phyloP scores from a whole-genome alignment of 1,284 basidiomycete species.

The Jaminaea rosea region DNA sequence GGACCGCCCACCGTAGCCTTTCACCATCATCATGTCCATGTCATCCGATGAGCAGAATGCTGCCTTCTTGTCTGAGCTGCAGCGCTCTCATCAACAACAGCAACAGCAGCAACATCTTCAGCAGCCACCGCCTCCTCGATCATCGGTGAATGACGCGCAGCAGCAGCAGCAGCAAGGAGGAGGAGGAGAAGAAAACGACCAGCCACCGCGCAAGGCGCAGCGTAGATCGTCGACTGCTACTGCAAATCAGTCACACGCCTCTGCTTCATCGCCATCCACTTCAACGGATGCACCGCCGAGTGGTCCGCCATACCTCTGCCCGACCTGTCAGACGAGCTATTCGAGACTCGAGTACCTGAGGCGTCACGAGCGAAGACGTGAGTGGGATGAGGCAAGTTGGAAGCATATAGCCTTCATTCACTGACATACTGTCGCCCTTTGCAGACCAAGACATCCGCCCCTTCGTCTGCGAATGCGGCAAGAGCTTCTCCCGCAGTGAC shows the following conservation, averaged over 20 bases:
- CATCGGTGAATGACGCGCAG: no score
- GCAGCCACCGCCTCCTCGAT: no score
- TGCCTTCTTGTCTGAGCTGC: not conserved
- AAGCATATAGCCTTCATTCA: not conserved
- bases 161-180: not conserved
- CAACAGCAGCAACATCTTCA: not conserved
- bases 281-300: not conserved
- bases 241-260: not conserved
- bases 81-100: not conserved
- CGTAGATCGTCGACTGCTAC: not conserved
- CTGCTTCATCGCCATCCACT: not conserved
- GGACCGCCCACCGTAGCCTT: no score
- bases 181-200: not conserved
- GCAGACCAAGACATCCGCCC: conserved; percentile 42
- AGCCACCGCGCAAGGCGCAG: not conserved
- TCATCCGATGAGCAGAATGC: no score
- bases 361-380: conserved; percentile 41
- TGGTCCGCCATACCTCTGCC: conserved; percentile 42
- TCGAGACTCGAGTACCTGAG: conserved; percentile 44
- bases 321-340: conserved; percentile 43
- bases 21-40: no score
- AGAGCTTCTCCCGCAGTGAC: conserved; percentile 42
- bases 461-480: conserved; percentile 44
- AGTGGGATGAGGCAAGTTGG: conserved; percentile 5
- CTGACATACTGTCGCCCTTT: not conserved